Base-by-base conservation (phyloP, 2,329 filamentous ascomycete species). In the Aspergillus ibericus region DNA sequence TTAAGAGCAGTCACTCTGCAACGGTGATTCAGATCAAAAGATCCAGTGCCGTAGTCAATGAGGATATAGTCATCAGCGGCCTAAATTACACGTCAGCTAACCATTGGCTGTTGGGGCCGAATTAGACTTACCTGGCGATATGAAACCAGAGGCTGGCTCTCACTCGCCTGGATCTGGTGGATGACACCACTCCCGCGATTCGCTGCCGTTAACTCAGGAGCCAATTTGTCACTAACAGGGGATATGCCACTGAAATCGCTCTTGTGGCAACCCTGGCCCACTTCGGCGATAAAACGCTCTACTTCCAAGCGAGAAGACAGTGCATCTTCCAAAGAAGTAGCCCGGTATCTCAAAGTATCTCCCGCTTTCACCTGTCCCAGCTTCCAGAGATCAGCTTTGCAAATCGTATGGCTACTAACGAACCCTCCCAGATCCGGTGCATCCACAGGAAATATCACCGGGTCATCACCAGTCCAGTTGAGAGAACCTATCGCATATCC, bases 371-470 rank as follows among this genome's bases (percentile, higher is more conserved):
- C 71, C 66, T 88, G 85, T 0, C 85, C 85, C 10, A 88, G 66
- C 64, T 86, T 85, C 84, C 84, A 87, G 65, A 82, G 78, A 52
- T 87, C 84, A 1, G 80, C 84, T 58, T 80, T 81, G 29, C 85
- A 77, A 12, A 86, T 77, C 0, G 84, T 87, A 2, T 81, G 80
- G 12, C 77, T 81, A 32, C 80, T 83, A 0, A 85, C 77, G 59
- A 88, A 86, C 0, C 85, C 85, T 6, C 85, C 85, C 58, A 87
- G 81, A 62, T 86, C 84, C 0, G 85, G 85, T 52, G 80, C 80
- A 65, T 88, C 85, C 5, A 82, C 76, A 0, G 83, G 80, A 50
- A 88, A 85, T 16, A 88, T 81, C n/a, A 82, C 83, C 2, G 83
- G 80, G 35, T 84, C 82, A 58, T 87, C 84, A 4, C 85, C 85